Conservation (phyloP, 331 rosid genomes). For the Phaseolus coccineus region DNA sequence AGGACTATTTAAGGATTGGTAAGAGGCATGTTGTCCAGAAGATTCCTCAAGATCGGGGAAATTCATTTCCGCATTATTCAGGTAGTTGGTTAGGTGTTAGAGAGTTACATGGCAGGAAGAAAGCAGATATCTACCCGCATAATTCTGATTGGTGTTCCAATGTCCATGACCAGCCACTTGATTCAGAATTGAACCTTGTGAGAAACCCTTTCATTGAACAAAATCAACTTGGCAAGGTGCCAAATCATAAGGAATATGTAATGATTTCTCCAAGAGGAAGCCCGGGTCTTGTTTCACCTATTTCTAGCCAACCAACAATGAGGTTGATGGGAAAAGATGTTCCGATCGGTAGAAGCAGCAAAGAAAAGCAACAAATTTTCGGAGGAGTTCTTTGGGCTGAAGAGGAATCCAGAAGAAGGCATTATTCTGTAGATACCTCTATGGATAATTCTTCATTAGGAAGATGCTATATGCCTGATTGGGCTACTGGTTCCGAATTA, state of each 20-base stretch:
- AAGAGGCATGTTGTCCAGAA: constrained; percentile 51
- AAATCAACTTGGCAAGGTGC: constrained; percentile 49
- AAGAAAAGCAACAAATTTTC: constrained; percentile 53
- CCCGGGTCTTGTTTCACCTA: constrained; percentile 42
- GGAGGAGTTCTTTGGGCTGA: constrained; percentile 61
- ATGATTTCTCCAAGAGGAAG: constrained; percentile 50
- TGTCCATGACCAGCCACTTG: constrained; percentile 45
- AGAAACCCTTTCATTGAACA: constrained; percentile 51
- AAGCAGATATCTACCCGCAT: constrained; percentile 51
- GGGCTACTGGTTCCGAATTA: constrained; percentile 46
- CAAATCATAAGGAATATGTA: constrained; percentile 49
- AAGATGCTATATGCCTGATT: constrained; percentile 49
- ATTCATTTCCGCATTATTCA: constrained; percentile 59
- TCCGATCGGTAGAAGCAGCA: constrained; percentile 66
- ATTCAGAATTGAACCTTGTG: constrained; percentile 50
- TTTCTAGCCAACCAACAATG: constrained; percentile 72
- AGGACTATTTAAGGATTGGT: constrained; percentile 49
- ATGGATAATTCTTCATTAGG: constrained; percentile 43
- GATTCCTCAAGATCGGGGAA: constrained; percentile 50
- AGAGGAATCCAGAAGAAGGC: constrained; percentile 54
- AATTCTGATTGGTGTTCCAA: constrained; percentile 54
- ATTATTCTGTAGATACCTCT: constrained; percentile 45
- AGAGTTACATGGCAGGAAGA: constrained; percentile 55
- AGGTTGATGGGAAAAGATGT: constrained; percentile 91
- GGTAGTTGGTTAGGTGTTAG: constrained; percentile 67